A percentile compares a stretch with the other conserved stretches of the same genome.
phyloP scores from a whole-genome alignment of 139 green algal species.

The Chlorella sp. region DNA sequence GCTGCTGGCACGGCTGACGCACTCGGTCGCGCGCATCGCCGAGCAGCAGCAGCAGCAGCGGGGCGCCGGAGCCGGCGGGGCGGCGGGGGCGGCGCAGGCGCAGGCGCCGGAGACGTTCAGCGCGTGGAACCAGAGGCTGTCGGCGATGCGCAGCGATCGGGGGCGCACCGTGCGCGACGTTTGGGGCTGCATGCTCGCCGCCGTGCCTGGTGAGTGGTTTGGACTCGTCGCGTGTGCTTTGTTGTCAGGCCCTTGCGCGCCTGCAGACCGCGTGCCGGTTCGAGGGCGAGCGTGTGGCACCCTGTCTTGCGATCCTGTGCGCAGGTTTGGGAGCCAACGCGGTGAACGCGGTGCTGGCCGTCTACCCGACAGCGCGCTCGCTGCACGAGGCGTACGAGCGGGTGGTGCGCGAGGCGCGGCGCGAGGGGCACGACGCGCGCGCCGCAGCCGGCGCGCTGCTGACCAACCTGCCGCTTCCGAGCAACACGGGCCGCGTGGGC shows the following conservation, averaged over 20 bases:
- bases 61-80: not conserved
- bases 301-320: not conserved
- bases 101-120: not conserved
- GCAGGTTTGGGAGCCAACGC: not conserved
- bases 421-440: not conserved
- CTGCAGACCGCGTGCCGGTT: too few species aligned
- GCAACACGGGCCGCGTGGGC: not conserved
- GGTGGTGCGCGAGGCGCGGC: not conserved
- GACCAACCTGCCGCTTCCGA: not conserved
- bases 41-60: not conserved
- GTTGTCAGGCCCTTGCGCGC: too few species aligned
- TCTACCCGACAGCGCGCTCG: not conserved
- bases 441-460: not conserved
- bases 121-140: not conserved
- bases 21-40: constrained; percentile 10
- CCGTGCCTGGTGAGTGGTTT: constrained; percentile 25
- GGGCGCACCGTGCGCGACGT: constrained; percentile 14
- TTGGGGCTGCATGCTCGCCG: constrained; percentile 30
- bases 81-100: too few species aligned
- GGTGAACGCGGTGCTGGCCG: not conserved
- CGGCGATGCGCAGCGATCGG: not conserved
- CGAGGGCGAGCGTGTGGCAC: too few species aligned
- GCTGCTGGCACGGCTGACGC: constrained; percentile 16
- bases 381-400: not conserved
- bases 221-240: too few species aligned